A percentile compares a stretch with the other conserved stretches of the same genome.
Conservation (phyloP, 257 asterid species). For the Misopates orontium region DNA sequence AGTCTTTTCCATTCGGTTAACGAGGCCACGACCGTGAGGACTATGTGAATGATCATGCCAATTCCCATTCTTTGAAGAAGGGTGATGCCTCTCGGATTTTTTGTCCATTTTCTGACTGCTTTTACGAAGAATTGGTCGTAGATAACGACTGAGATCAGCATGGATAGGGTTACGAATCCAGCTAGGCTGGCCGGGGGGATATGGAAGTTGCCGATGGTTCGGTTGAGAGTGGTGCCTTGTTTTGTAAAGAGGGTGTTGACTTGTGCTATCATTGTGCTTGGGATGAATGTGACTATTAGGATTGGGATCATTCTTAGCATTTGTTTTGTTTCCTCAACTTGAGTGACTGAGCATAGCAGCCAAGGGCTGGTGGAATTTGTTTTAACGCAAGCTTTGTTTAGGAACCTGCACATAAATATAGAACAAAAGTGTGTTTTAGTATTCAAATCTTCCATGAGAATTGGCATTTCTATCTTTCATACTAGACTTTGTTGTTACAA, state of each 20-base stretch:
- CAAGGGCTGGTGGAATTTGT: conserved; percentile 57
- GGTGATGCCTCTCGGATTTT: conserved; percentile 74
- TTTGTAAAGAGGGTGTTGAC: conserved; percentile 67
- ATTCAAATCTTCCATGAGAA: no score
- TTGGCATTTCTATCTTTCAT: no score
- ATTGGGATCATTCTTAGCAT: conserved; percentile 81
- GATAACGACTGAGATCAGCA: conserved; percentile 68
- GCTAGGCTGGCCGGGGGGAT: conserved; percentile 82
- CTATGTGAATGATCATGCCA: conserved; percentile 63
- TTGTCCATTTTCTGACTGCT: conserved; percentile 45
- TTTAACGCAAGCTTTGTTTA: conserved; percentile 72
- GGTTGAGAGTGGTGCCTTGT: conserved; percentile 73
- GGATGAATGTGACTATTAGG: conserved; percentile 57
- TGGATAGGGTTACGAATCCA: conserved; percentile 69
- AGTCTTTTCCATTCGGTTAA: conserved; percentile 55
- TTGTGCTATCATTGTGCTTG: conserved; percentile 79
- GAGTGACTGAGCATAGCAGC: conserved; percentile 73
- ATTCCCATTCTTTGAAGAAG: conserved; percentile 87
- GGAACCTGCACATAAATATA: no score
- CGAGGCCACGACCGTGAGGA: conserved; percentile 68
- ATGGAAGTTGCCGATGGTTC: conserved; percentile 50
- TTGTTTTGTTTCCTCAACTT: conserved; percentile 86
- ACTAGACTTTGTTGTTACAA: no score
- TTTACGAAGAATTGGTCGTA: conserved; percentile 62
- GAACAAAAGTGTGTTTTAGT: not conserved